Evolutionary conservation across 352 stramenopile genomes (phyloP), one percentile per base, ranked within the genome.

Genomic region (Pythium sukuiense): DNA sequence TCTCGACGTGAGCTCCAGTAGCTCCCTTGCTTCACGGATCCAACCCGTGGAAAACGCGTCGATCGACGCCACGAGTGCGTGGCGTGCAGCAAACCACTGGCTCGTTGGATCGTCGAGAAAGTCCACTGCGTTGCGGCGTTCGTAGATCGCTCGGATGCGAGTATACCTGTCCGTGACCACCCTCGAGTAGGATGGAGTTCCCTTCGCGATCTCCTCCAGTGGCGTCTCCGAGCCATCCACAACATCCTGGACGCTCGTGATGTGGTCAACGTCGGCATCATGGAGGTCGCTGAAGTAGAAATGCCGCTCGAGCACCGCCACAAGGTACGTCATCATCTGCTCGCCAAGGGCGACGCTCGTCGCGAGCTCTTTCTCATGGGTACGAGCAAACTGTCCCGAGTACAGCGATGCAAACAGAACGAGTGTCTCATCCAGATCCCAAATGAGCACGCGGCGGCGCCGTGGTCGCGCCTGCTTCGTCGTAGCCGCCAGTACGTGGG

Each of bases 251-350:
- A 73, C 20, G 18, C 72, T 67, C n/a, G 69, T 32, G 43, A 90
- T 92, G 65, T 90, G 81, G 61, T 89, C 80, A 37, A 92, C 74
- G 60, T 90, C 83, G 50, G 73, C 69, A 60, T 92, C 72, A 64
- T 92, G 83, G 56, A 94, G 70, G 27, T 90, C 83, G 70, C 80
- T 83, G 41, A 94, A 92, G 69, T 89, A 94, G 72, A 94, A 92
- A 65, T 94, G 84, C 18, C 83, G 79, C 65, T 93, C 84, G n/a
- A 94, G 73, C 70, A 92, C 81, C 5, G 81, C 76, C 30, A 94
- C 58, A 57, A 94, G 63, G 69, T 93, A 94, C 26, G 78, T 85
- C 86, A 94, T 94, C 86, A 94, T 94, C 67, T 90, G 82, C 65
- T 94, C 80, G 26, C 86, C 86, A 5, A 94, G 73, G 30, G 70